These are phyloP conservation scores for Aphanocladium album DNA, from an alignment of 2,329 filamentous ascomycete species.

Conservation along the genomic window DNA sequence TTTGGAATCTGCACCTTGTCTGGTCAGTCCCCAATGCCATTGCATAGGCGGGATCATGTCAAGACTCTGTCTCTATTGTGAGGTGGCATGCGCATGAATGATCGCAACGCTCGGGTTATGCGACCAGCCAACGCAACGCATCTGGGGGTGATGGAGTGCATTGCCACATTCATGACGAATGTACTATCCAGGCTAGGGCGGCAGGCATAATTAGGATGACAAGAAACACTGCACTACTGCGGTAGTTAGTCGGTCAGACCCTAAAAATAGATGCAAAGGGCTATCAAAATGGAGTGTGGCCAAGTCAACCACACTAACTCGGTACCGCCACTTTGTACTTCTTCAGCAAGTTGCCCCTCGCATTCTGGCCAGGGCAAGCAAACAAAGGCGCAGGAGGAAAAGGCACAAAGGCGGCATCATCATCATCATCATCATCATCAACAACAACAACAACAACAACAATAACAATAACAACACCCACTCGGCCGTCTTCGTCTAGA, in stretches of 20 bases:
- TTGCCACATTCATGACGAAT: neutral
- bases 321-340: neutral
- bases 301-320: neutral
- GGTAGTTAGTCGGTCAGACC: neutral
- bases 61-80: neutral
- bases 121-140: neutral
- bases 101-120: neutral
- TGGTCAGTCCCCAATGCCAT: neutral
- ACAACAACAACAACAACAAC: no score
- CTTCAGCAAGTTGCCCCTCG: neutral
- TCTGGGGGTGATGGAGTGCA: neutral
- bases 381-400: no score
- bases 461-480: neutral
- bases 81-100: neutral
- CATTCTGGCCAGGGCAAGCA: neutral
- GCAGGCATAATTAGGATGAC: no score
- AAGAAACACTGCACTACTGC: no score
- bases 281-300: neutral
- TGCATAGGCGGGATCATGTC: neutral
- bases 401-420: neutral
- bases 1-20: neutral
- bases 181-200: neutral
- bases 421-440: no score
- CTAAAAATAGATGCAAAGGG: conserved; percentile 5
- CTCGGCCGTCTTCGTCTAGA: neutral